Base-by-base conservation (phyloP, 768 basidiomycete species). In the Lactarius sanguifluus region DNA sequence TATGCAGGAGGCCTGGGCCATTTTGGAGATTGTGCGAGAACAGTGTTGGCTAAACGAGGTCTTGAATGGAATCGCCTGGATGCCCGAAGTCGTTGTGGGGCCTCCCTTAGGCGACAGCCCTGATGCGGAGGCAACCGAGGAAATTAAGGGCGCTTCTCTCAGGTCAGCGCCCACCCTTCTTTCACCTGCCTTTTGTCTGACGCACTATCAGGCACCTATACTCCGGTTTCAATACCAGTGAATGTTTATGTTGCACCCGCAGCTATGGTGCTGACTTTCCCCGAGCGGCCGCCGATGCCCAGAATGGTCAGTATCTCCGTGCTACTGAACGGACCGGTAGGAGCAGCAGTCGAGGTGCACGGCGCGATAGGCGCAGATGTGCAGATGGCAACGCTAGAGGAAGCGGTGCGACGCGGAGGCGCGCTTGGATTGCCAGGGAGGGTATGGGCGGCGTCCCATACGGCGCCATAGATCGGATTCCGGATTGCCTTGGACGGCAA, bases 41-140 rank as follows among this genome's bases (percentile, higher is more conserved):
- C 92, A 93, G 76, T 90, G 88, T 71, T 94, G 92, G 92, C 72
- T 93, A 20, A 94, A 93, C 72, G 89, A 89, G 71, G 81, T 82
- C n/a, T 75, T 94, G 25, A 71, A 78, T 5, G 80, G 82, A 55
- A 85, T 83, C 55, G 76, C 82, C 15, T 94, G 92, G 91, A 75
- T 76, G 32, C 79, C 85, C 4, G 89, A 91, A 71, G 80, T 78
- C 12, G 66, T 79, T 9, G 59, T 23, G 16, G 72, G 74, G 38
- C 64, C 70, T 18, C 73, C 74, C 16, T 71, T 32, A 32, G 32
- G 68, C 13, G 74, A 79, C 15, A 56, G 69, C 8, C 64, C 70
- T 1, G 71, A 69, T 1, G 74, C 79, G 15, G 79, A 80, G 16
- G 72, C 77, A 9, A 83, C 81, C 8, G 79, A 84, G 59, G 83